These are phyloP conservation scores for Arthrobotrys musiformis DNA, from an alignment of 2,329 filamentous ascomycete genomes.

Conservation along the genomic window DNA sequence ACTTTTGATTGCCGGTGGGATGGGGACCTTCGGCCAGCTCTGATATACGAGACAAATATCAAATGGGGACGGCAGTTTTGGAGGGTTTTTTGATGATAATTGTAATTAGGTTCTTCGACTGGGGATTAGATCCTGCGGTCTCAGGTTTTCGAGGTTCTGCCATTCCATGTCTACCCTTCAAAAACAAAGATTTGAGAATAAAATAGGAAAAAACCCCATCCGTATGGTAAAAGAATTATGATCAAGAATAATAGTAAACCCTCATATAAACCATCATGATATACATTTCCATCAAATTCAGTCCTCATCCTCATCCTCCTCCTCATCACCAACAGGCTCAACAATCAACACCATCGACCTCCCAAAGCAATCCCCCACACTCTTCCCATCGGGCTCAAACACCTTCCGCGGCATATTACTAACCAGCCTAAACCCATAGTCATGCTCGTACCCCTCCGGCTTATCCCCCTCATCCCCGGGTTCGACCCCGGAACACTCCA, in stretches of 20 bases:
- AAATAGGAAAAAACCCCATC: not conserved
- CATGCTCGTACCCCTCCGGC: slow-evolving; percentile 78
- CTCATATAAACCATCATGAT: slow-evolving; percentile 12
- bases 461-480: slow-evolving; percentile 62
- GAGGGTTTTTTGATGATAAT: no score
- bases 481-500: slow-evolving; percentile 84
- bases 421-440: slow-evolving; percentile 86
- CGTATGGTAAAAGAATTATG: not conserved
- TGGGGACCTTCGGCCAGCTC: no score
- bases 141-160: no score
- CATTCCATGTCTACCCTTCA: no score
- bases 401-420: slow-evolving; percentile 85
- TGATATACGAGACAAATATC: no score
- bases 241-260: not conserved
- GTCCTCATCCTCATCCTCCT: slow-evolving; percentile 67
- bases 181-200: no score
- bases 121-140: no score
- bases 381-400: slow-evolving; percentile 76
- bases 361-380: slow-evolving; percentile 78
- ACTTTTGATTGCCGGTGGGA: no score
- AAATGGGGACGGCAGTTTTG: no score
- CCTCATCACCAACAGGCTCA: slow-evolving; percentile 72
- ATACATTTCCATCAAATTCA: not conserved
- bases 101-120: no score
- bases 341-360: slow-evolving; percentile 89